Evolutionary conservation across 163 green algal species (phyloP).

Genomic region (Chloromonas sp.): DNA sequence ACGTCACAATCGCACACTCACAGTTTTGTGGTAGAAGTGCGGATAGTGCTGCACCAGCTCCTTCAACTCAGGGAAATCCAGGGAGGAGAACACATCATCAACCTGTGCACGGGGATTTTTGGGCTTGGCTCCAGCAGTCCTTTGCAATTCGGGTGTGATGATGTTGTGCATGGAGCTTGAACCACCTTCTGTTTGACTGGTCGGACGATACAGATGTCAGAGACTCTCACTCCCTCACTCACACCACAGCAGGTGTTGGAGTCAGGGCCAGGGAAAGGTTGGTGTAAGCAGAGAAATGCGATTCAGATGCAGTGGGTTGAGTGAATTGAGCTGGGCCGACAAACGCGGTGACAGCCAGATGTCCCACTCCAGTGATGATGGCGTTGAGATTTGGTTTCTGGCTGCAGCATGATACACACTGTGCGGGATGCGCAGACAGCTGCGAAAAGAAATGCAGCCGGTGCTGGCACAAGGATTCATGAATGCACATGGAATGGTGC

Average conservation of each 20-base stretch:
- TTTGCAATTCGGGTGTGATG: too few species aligned
- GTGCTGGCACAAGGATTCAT: not conserved
- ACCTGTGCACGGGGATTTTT: not conserved
- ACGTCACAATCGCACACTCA: not conserved
- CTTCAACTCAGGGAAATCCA: conserved; percentile 22
- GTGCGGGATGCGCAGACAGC: not conserved
- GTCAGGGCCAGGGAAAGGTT: not conserved
- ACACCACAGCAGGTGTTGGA: too few species aligned
- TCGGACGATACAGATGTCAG: too few species aligned
- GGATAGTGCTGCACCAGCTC: conserved; percentile 24
- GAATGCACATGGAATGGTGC: not conserved
- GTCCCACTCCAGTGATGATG: too few species aligned
- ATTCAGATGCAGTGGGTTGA: not conserved
- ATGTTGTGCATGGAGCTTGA: too few species aligned
- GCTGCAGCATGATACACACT: too few species aligned
- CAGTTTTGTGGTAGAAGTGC: conserved; percentile 42
- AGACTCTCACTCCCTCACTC: not conserved
- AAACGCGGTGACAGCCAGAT: too few species aligned
- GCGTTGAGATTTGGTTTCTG: too few species aligned
- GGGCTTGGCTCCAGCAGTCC: not conserved
- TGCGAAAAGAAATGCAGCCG: not conserved
- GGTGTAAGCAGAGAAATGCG: not conserved
- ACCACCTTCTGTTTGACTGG: too few species aligned
- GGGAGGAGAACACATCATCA: conserved; percentile 19
- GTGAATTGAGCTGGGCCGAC: not conserved